Evolutionary conservation across 139 green algal genomes (phyloP).

Genomic region (Auxenochlorella protothecoides): DNA sequence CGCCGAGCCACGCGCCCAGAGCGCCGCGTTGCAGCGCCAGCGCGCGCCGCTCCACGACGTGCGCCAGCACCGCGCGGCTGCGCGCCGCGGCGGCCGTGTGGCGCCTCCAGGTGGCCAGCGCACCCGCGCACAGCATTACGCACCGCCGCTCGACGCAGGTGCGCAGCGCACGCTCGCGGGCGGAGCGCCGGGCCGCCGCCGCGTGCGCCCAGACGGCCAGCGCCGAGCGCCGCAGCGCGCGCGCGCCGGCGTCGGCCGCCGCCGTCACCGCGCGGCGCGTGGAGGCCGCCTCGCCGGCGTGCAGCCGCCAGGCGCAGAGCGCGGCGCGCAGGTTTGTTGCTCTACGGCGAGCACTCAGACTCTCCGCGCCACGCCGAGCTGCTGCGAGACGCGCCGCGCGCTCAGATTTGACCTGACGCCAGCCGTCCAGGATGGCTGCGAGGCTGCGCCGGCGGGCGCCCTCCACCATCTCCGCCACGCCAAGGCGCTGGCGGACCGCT

Average conservation of each 20-base stretch:
- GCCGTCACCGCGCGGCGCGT: neutral
- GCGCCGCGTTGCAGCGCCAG: slow-evolving; percentile 4
- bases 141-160: slow-evolving; percentile 7
- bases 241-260: neutral
- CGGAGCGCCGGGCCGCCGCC: neutral
- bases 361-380: too few relatives aligned
- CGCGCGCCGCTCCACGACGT: slow-evolving; percentile 13
- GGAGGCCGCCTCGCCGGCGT: neutral
- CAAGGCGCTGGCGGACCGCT: too few relatives aligned
- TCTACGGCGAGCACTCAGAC: neutral
- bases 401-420: too few relatives aligned
- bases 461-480: too few relatives aligned
- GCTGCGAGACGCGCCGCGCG: too few relatives aligned
- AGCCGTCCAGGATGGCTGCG: too few relatives aligned
- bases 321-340: neutral
- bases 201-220: slow-evolving; percentile 7
- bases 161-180: slow-evolving; percentile 1
- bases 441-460: too few relatives aligned
- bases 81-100: slow-evolving; percentile 2
- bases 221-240: slow-evolving; percentile 2
- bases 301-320: slow-evolving; percentile 1
- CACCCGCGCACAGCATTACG: neutral
- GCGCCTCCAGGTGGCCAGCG: slow-evolving; percentile 8
- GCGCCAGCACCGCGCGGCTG: slow-evolving; percentile 5
- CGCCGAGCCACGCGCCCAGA: slow-evolving; percentile 15